These are phyloP conservation scores for Geotrichum klebahnii DNA, from an alignment of 1,139 yeast genomes.

Conservation along the genomic window DNA sequence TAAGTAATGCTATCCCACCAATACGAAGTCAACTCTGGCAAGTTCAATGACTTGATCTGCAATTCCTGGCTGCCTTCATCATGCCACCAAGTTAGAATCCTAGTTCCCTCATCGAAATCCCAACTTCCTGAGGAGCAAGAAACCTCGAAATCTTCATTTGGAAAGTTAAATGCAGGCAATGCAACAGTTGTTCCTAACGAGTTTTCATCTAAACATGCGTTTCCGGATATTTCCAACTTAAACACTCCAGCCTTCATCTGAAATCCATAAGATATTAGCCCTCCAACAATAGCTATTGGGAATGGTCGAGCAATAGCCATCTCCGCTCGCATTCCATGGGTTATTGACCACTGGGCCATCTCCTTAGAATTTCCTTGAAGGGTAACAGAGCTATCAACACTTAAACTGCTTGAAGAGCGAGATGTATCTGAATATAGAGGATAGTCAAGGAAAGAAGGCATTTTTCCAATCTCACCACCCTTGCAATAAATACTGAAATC, in stretches of 20 bases:
- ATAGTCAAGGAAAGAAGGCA: not conserved
- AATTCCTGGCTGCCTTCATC: constrained; percentile 41
- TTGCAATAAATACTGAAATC: constrained; percentile 82
- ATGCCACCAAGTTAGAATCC: constrained; percentile 71
- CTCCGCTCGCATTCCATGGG: constrained; percentile 47
- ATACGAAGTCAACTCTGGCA: not conserved
- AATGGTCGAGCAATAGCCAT: constrained; percentile 42
- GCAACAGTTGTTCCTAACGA: constrained; percentile 52
- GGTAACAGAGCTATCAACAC: not conserved
- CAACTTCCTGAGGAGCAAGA: constrained; percentile 53
- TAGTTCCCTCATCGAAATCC: constrained; percentile 49
- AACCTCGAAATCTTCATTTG: constrained; percentile 41
- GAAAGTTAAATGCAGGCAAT: constrained; percentile 67
- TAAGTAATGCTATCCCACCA: not conserved
- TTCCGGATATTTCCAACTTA: constrained; percentile 42
- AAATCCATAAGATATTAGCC: constrained; percentile 30
- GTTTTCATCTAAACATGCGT: constrained; percentile 20
- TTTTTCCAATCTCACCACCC: constrained; percentile 46
- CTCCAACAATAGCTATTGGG: constrained; percentile 37
- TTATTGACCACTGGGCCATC: constrained; percentile 1
- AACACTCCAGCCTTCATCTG: constrained; percentile 34
- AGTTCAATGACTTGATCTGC: constrained; percentile 18
- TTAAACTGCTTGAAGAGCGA: not conserved
- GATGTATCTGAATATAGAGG: not conserved
- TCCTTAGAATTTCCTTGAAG: not conserved